Evolutionary conservation across 2,329 filamentous ascomycete species (phyloP).

Genomic region (Didymella keratinophila): DNA sequence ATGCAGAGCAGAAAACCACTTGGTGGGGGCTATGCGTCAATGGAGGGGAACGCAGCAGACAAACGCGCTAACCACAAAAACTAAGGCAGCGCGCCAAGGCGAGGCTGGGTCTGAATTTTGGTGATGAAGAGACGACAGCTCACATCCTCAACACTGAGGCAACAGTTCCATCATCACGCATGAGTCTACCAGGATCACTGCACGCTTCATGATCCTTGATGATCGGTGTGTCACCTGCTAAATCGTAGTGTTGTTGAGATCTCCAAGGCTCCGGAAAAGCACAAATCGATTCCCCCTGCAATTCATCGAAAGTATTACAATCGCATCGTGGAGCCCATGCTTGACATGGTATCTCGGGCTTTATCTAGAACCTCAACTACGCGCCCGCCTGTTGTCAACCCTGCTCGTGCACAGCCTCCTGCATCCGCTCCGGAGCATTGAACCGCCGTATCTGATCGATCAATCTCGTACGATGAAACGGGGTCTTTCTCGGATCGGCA

Average conservation of each 20-base stretch:
- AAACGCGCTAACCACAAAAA: constrained; percentile 38
- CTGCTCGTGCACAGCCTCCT: constrained; percentile 12
- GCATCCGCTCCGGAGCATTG: constrained; percentile 9
- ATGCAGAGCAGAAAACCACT: constrained; percentile 26
- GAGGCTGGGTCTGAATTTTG: constrained; percentile 8
- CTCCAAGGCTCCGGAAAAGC: constrained; percentile 5
- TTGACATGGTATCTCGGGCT: neutral
- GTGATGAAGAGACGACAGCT: constrained; percentile 15
- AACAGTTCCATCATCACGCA: neutral
- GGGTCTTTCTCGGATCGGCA: constrained; percentile 6
- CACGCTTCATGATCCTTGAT: neutral
- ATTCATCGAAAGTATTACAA: constrained; percentile 21
- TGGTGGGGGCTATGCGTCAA: constrained; percentile 42
- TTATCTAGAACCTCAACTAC: constrained; percentile 1
- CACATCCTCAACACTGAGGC: constrained; percentile 2
- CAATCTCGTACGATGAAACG: constrained; percentile 8
- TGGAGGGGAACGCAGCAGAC: constrained; percentile 21
- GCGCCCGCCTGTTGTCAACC: neutral
- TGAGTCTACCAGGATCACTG: constrained; percentile 3
- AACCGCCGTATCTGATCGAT: constrained; percentile 9
- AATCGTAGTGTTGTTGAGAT: constrained; percentile 3
- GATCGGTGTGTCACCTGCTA: neutral
- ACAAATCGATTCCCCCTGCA: constrained; percentile 2
- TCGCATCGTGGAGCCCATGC: constrained; percentile 2
- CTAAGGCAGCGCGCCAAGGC: constrained; percentile 23